Evolutionary conservation across 352 stramenopile genomes (phyloP), one percentile per base, ranked within the genome.

Genomic region (Phytopythium chamaehyphon): DNA sequence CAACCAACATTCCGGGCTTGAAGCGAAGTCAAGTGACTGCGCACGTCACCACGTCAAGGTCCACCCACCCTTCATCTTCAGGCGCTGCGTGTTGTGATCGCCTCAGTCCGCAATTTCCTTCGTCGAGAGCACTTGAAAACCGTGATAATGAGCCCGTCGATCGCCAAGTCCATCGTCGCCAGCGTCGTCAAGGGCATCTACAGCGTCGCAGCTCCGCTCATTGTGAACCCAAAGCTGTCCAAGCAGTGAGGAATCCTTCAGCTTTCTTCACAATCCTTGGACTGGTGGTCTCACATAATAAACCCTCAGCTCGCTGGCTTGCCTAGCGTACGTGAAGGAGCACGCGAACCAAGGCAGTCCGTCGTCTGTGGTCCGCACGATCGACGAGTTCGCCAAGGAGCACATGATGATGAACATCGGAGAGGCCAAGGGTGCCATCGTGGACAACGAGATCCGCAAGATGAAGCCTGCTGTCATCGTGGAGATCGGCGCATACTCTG

Each of bases 331-430:
- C 23, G 71, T 79, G 6, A 67, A 69, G 36, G 28, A 66, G 40
- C 43, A 79, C 19, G 69, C 66, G 5, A 56, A 66, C 36, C 60
- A 40, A 4, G 69, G 69, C 19, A 62, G 75, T 26, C 56, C 66
- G 0, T 26, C 37, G 8, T 83, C 69, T 0, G 64, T 79, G 3
- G 40, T 78, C 11, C 46, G 48, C 21, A 59, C 56, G 23, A 79
- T 83, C 24, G 66, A 83, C 31, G 57, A 68, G 31, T 83, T 75
- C 48, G 46, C 51, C 1, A 16, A 35, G 15, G 55, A 63, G 6
- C 57, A 70, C 57, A 59, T 51, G 54, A 83, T 79, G 69, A 79
- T 79, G 63, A 74, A 74, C 55, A 59, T 83, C 9, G 66, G 71
- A 1, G 40, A 59, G 6, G 19, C 57, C 23, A 83, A 79, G 28